Conservation (phyloP, 1,284 basidiomycete genomes). For the Grifola frondosa region DNA sequence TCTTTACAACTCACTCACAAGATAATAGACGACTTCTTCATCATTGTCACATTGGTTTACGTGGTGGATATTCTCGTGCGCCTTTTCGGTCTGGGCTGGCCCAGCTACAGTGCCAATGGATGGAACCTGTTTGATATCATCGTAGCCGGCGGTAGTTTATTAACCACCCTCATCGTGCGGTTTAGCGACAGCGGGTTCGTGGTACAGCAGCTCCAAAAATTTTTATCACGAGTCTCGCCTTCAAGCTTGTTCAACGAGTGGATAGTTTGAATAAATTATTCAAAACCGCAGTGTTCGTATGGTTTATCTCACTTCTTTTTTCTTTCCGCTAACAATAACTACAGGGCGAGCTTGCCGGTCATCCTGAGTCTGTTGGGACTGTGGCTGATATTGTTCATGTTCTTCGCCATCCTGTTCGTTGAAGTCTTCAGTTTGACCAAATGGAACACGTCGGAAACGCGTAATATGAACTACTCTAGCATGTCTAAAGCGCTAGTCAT, state of each 20-base stretch:
- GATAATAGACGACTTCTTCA: conserved; percentile 71
- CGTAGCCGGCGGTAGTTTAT: conserved; percentile 80
- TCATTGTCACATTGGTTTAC: conserved; percentile 75
- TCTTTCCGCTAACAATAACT: conserved; percentile 7
- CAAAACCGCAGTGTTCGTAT: conserved; percentile 88
- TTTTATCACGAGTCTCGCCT: conserved; percentile 89
- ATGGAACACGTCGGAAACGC: conserved; percentile 73
- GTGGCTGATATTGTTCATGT: conserved; percentile 91
- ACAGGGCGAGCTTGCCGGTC: conserved; percentile 82
- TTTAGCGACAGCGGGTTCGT: conserved; percentile 53
- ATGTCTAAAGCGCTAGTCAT: conserved; percentile 85
- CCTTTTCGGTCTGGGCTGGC: conserved; percentile 83
- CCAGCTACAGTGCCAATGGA: conserved; percentile 82
- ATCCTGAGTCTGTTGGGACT: conserved; percentile 86
- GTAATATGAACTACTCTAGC: conserved; percentile 80
- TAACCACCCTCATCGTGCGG: conserved; percentile 79
- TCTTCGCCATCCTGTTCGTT: conserved; percentile 88
- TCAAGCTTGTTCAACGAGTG: conserved; percentile 92
- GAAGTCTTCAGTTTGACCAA: conserved; percentile 95
- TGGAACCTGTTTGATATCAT: conserved; percentile 93
- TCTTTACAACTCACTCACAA: background rate
- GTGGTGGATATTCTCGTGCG: conserved; percentile 79
- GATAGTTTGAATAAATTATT: conserved; percentile 93
- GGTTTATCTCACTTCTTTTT: background rate
- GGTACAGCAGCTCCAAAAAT: conserved; percentile 83